Base-by-base conservation (phyloP, 2,329 filamentous ascomycete species). In the Aspergillus sergii region DNA sequence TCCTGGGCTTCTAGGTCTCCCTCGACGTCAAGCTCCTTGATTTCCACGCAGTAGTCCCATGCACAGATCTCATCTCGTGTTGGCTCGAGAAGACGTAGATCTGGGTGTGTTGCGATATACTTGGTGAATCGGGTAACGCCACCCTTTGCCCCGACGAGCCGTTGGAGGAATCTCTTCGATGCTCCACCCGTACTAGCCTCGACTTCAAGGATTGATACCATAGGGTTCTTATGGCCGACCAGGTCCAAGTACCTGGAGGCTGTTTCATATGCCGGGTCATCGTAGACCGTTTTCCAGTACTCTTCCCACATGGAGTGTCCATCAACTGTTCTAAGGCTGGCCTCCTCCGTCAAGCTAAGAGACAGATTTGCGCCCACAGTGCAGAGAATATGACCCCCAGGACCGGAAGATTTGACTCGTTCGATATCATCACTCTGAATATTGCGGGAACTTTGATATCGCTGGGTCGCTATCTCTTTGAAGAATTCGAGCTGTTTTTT, bases 131-230 rank as follows among this genome's bases (percentile, higher is more conserved):
- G 48, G 10, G 69, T 59, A 23, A 36, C 26, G 11, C 32, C 30
- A 11, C 36, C 28, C 1, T 43, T 19, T 50, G 12, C 46, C 26
- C 46, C 23, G 12, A 14, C 10, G 4, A 70, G 39, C 1, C 14
- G 2, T 4, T 63, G 41, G 1, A 73, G 48, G 19, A 70, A 61
- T 19, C 51, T 34, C 4, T 45, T 53, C 6, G 66, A 64, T 19
- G 64, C 45, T 9, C 60, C 56, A 1, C 67, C 68, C 23, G 60
- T 59, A n/a, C 68, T 62, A 21, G 66, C 64, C 19, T 66, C 65
- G 23, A 73, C 43, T 34, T 73, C 69, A 4, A 74, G 61, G 10
- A 73, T 68, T 12, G 70, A 70, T 1, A 69, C 61, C 16, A 64
- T 65, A 19, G 72, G 72, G 26, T 72, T 65, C 11, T 68, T 69